phyloP scores from a whole-genome alignment of 1,139 yeast genomes.

The Scheffersomyces segobiensis region DNA sequence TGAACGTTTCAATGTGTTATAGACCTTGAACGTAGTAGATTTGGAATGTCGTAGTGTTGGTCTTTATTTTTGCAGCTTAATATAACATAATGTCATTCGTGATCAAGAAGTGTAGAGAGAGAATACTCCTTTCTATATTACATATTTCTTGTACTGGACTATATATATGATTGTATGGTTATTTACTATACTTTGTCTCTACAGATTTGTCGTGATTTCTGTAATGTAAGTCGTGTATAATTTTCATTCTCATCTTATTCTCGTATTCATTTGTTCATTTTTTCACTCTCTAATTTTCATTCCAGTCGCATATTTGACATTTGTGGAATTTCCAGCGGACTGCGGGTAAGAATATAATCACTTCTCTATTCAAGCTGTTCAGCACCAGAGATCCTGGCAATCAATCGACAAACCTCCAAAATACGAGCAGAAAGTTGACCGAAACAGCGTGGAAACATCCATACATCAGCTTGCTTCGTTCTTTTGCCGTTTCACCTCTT shows the following conservation, averaged over 20 bases:
- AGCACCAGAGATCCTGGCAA: neutral
- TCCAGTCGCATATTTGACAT: neutral
- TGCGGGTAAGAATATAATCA: neutral
- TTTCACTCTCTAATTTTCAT: neutral
- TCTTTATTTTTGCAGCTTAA: neutral
- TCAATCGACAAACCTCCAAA: neutral
- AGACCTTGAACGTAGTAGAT: neutral
- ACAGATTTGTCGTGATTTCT: too few species aligned
- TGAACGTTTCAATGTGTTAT: neutral
- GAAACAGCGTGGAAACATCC: neutral
- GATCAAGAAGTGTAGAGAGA: neutral
- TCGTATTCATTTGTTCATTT: neutral
- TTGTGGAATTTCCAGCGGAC: neutral
- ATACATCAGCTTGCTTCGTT: neutral
- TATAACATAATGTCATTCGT: neutral
- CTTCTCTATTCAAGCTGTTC: neutral
- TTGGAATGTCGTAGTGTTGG: neutral
- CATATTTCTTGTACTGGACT: too few species aligned
- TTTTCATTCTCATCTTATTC: too few species aligned
- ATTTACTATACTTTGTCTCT: too few species aligned
- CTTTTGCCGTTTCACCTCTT: neutral
- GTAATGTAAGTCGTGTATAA: too few species aligned
- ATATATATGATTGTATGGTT: too few species aligned
- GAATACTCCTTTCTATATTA: too few species aligned
- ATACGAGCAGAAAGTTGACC: neutral